A percentile compares a stretch with the other conserved stretches of the same genome.
These are phyloP conservation scores for Rosa lucieae DNA, from an alignment of 306 rosid species.

Conservation along the genomic window DNA sequence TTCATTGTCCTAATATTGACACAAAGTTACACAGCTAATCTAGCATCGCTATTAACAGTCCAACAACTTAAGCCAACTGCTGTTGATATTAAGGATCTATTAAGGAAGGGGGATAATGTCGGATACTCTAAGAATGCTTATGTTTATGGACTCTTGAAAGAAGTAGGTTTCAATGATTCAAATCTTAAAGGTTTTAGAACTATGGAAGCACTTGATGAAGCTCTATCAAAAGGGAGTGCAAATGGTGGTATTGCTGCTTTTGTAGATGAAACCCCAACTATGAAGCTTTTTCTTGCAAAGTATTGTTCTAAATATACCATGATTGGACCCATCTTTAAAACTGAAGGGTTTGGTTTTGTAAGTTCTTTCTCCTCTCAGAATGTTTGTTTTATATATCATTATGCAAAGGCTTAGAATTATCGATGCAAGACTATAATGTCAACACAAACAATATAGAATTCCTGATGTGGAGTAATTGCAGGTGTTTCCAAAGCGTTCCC, in stretches of 20 bases:
- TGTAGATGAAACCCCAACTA: slow-evolving; percentile 32
- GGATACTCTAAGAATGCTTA: slow-evolving; percentile 51
- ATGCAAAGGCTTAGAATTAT: not conserved
- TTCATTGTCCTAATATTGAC: slow-evolving; percentile 57
- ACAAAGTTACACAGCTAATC: slow-evolving; percentile 67
- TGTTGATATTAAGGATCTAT: slow-evolving; percentile 34
- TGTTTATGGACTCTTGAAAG: slow-evolving; percentile 33
- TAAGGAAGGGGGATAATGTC: slow-evolving; percentile 34
- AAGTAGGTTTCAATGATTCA: slow-evolving; percentile 33
- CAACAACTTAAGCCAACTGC: slow-evolving; percentile 43
- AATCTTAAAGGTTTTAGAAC: slow-evolving; percentile 24
- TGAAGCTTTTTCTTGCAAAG: slow-evolving; percentile 25
- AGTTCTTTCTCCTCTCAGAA: not conserved
- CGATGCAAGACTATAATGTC: not conserved
- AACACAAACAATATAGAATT: not conserved
- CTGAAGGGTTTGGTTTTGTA: slow-evolving; percentile 44
- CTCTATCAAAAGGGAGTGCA: slow-evolving; percentile 25
- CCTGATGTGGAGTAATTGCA: not conserved
- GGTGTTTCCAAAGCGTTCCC: slow-evolving; percentile 50
- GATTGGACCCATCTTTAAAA: slow-evolving; percentile 21
- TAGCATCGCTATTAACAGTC: slow-evolving; percentile 52
- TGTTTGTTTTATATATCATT: not conserved
- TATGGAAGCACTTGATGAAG: slow-evolving; percentile 10
- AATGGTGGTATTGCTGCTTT: slow-evolving; percentile 42
- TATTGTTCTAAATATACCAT: slow-evolving; percentile 36